phyloP scores from a whole-genome alignment of 1,284 basidiomycete genomes.

The Wallemia mellicola region DNA sequence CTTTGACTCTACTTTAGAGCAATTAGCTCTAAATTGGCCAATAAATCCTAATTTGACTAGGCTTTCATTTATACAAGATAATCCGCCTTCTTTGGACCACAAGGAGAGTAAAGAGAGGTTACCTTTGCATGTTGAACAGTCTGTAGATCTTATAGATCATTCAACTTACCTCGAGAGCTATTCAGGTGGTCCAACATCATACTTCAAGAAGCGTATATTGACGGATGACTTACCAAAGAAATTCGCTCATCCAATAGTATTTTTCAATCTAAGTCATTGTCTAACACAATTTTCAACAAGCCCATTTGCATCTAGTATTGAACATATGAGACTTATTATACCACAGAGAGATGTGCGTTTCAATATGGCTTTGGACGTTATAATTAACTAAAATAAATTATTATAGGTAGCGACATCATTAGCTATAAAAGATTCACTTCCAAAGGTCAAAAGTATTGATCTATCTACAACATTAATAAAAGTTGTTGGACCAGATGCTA shows the following conservation, averaged over 20 bases:
- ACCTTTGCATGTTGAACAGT: neutral
- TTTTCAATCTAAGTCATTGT: constrained; percentile 16
- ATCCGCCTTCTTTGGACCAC: neutral
- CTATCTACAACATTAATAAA: constrained; percentile 18
- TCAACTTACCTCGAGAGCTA: neutral
- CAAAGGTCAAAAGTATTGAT: constrained; percentile 15
- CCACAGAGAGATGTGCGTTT: constrained; percentile 15
- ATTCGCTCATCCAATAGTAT: constrained; percentile 18
- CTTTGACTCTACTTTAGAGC: constrained; percentile 17
- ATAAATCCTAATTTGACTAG: constrained; percentile 9
- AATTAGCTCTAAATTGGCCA: constrained; percentile 13
- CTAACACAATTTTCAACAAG: constrained; percentile 14
- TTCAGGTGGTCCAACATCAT: neutral
- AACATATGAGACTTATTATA: constrained; percentile 15
- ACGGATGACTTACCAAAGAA: constrained; percentile 12
- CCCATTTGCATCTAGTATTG: constrained; percentile 12
- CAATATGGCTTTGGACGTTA: too few species aligned
- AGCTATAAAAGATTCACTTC: constrained; percentile 9
- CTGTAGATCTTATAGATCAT: neutral
- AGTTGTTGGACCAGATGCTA: constrained; percentile 10
- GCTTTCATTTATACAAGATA: neutral
- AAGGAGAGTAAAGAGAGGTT: neutral
- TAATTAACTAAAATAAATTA: too few species aligned
- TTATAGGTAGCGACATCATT: neutral
- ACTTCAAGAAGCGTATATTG: constrained; percentile 9